Evolutionary conservation across 1,284 basidiomycete genomes (phyloP).

Genomic region (Retiboletus flavoniger): DNA sequence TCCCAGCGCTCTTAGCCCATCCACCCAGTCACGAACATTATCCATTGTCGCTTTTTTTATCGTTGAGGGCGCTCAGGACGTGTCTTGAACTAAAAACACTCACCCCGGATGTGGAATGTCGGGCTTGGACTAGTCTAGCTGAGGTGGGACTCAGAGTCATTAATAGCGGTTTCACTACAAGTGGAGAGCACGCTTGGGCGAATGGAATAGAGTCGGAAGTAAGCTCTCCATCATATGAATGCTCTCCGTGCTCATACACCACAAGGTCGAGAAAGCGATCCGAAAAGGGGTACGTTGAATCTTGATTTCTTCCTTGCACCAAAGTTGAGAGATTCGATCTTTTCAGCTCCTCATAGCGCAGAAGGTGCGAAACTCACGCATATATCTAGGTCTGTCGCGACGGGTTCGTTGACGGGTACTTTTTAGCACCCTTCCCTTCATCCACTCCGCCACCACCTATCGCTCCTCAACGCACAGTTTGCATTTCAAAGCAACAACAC

Average conservation of each 20-base stretch:
- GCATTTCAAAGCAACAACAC: slow-evolving; percentile 46
- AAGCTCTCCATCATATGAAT: slow-evolving; percentile 4
- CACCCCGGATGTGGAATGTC: slow-evolving; percentile 59
- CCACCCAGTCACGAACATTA: slow-evolving; percentile 61
- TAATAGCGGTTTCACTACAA: slow-evolving; percentile 42
- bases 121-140: slow-evolving; percentile 64
- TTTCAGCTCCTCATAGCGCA: slow-evolving; percentile 58
- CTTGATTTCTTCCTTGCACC: neutral
- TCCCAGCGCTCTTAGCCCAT: slow-evolving; percentile 58
- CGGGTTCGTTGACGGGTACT: slow-evolving; percentile 6
- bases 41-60: slow-evolving; percentile 52
- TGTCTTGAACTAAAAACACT: slow-evolving; percentile 52
- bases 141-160: slow-evolving; percentile 62
- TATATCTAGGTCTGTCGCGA: slow-evolving; percentile 4
- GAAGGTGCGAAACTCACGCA: slow-evolving; percentile 43
- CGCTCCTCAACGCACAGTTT: slow-evolving; percentile 55
- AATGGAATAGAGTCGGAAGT: slow-evolving; percentile 55
- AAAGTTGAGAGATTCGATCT: neutral
- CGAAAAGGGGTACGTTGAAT: slow-evolving; percentile 45
- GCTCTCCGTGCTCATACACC: slow-evolving; percentile 6
- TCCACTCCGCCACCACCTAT: slow-evolving; percentile 55
- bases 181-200: slow-evolving; percentile 44
- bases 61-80: slow-evolving; percentile 52
- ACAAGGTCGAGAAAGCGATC: slow-evolving; percentile 50
- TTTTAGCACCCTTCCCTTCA: slow-evolving; percentile 59